Evolutionary conservation across 257 asterid genomes (phyloP), one percentile per base, ranked within the genome.

Genomic region (Forsythia suspensa): DNA sequence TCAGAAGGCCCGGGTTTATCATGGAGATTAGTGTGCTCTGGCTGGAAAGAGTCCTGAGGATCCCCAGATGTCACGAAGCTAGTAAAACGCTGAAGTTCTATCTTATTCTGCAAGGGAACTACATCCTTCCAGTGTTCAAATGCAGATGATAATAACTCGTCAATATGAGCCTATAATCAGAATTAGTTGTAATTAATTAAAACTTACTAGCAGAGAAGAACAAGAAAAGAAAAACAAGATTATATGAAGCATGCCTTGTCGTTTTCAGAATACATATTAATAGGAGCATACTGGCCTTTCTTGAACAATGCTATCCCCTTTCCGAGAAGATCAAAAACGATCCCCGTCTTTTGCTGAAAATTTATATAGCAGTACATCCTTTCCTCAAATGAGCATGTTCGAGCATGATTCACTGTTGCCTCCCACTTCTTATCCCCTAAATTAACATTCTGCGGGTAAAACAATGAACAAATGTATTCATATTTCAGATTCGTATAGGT

Each of bases 321-420:
- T 70, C 95, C 96, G 1, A 89, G 72, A 69, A 86, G 57, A 77
- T 83, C 79, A 92, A 90, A n/a, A 74, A 85, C 87, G 36, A 87
- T 83, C 0, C 84, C 80, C 0, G 4, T 81, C 4, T 79, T 82
- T 70, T 80, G 76, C 70, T 79, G 67, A 24, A 55, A 36, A 59
- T 79, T 75, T 4, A 76, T 34, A 73, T 86, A 86, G 29, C 79
- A 82, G 77, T 82, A 86, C 82, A 73, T 40, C 74, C 72, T 86
- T 40, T 72, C 71, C 29, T 84, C 85, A 66, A 69, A 70, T 12
- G 18, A 36, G 82, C 91, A 87, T 42, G 84, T 90, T 57, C 63
- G 87, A 71, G 97, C 97, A 20, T 89, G 85, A n/a, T 71, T 75
- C 6, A 89, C 70, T 4, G 85, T 85, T 16, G 37, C 84, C 73